Percentiles rank a stretch among this genome's conserved stretches.
Evolutionary conservation across 805 yeast genomes (phyloP).

Genomic region (Kodamaea kaohsiungensis): DNA sequence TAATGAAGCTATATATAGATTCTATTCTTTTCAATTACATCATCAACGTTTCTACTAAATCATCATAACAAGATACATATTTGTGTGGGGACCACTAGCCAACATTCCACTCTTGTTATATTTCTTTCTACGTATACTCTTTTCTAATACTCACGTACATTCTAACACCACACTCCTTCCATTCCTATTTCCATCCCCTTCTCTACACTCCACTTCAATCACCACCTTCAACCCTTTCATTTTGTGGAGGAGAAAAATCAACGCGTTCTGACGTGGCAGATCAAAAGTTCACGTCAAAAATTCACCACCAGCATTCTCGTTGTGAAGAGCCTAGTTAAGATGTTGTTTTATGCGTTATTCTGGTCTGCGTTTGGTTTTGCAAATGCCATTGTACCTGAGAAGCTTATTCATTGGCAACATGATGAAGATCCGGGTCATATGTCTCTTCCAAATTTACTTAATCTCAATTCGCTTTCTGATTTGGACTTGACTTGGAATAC

Average conservation of each 20-base stretch:
- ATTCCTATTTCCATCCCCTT: background rate
- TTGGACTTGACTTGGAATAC: constrained; percentile 32
- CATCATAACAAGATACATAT: no score
- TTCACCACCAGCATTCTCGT: background rate
- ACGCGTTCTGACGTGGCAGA: constrained; percentile 11
- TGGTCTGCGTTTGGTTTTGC: background rate
- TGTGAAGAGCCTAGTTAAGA: background rate
- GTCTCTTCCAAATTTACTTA: constrained; percentile 39
- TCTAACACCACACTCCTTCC: background rate
- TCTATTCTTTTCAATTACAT: no score
- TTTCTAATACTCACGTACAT: background rate
- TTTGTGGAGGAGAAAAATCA: background rate
- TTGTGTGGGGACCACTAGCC: background rate
- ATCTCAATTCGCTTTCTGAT: constrained; percentile 22
- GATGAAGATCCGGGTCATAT: constrained; percentile 21
- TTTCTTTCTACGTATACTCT: background rate
- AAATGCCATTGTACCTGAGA: constrained; percentile 1
- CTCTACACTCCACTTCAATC: background rate
- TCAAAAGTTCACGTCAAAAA: constrained; percentile 2
- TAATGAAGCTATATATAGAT: no score
- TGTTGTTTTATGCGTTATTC: background rate
- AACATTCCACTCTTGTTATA: background rate
- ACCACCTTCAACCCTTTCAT: background rate
- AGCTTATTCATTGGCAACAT: constrained; percentile 4
- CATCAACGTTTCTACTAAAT: no score